Evolutionary conservation across 2,329 filamentous ascomycete species (phyloP).

Genomic region (Neophaeococcomyces mojaviensis): DNA sequence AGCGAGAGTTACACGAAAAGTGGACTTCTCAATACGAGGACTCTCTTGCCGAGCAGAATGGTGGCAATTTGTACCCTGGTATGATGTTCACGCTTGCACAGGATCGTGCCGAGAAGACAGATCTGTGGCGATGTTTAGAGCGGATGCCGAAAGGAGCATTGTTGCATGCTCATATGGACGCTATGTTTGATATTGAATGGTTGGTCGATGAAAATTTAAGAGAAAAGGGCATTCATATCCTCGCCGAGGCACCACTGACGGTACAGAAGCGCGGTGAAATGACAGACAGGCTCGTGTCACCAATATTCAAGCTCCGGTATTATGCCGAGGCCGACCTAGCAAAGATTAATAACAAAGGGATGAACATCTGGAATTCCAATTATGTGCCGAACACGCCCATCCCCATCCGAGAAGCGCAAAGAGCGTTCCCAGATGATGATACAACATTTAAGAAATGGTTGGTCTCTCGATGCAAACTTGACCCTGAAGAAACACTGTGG

Average conservation of each 20-base stretch:
- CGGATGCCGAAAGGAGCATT: conserved; percentile 83
- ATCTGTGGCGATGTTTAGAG: conserved; percentile 76
- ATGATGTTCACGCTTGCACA: conserved; percentile 92
- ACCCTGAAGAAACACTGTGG: conserved; percentile 62
- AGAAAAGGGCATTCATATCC: conserved; percentile 26
- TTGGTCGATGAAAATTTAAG: conserved; percentile 63
- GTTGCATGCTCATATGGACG: conserved; percentile 81
- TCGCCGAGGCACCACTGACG: conserved; percentile 18
- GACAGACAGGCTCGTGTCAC: neutral
- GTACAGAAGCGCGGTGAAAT: conserved; percentile 9
- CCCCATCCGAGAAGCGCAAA: conserved; percentile 55
- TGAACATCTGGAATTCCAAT: conserved; percentile 55
- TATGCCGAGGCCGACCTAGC: conserved; percentile 17
- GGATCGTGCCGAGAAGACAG: conserved; percentile 74
- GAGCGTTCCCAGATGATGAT: conserved; percentile 67
- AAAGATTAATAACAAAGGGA: conserved; percentile 16
- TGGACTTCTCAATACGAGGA: conserved; percentile 73
- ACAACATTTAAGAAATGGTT: conserved; percentile 69
- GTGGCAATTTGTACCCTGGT: conserved; percentile 67
- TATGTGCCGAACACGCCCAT: conserved; percentile 57
- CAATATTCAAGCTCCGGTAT: conserved; percentile 17
- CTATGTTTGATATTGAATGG: conserved; percentile 83
- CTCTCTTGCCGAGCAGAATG: conserved; percentile 52
- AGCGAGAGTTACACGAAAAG: conserved; percentile 64
- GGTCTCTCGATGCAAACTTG: conserved; percentile 63